These are phyloP conservation scores for Malus hybrid DNA, from an alignment of 331 rosid species.

Conservation along the genomic window DNA sequence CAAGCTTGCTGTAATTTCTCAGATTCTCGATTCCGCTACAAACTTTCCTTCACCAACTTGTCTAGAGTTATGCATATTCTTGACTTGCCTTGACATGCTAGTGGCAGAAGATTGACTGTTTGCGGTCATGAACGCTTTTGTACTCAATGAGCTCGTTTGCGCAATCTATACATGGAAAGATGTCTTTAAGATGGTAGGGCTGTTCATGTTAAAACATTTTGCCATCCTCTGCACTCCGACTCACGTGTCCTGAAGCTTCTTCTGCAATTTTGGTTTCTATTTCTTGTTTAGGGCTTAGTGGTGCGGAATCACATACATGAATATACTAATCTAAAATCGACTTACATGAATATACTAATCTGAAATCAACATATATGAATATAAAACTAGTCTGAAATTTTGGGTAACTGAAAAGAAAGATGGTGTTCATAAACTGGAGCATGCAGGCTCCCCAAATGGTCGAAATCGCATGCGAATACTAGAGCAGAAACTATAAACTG, in stretches of 20 bases:
- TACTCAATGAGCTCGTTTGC: slow-evolving; percentile 60
- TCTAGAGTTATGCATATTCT: no score
- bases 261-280: slow-evolving; percentile 11
- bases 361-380: neutral
- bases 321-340: neutral
- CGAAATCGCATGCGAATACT: neutral
- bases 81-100: slow-evolving; percentile 24
- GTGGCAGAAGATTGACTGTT: slow-evolving; percentile 29
- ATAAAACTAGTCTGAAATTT: neutral
- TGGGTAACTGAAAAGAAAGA: neutral
- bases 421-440: neutral
- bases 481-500: neutral
- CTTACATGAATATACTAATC: neutral
- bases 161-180: slow-evolving; percentile 38
- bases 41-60: no score
- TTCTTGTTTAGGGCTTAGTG: slow-evolving; percentile 12
- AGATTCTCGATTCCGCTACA: no score
- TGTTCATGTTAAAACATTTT: slow-evolving; percentile 26
- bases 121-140: slow-evolving; percentile 32
- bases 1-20: no score
- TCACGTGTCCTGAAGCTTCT: slow-evolving; percentile 18
- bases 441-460: neutral
- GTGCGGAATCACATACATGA: slow-evolving; percentile 14
- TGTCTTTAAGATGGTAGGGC: neutral
- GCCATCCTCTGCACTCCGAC: slow-evolving; percentile 3